A percentile compares a stretch with the other conserved stretches of the same genome.
phyloP scores from a whole-genome alignment of 2,329 filamentous ascomycete genomes.

The Diplocarpon mali region DNA sequence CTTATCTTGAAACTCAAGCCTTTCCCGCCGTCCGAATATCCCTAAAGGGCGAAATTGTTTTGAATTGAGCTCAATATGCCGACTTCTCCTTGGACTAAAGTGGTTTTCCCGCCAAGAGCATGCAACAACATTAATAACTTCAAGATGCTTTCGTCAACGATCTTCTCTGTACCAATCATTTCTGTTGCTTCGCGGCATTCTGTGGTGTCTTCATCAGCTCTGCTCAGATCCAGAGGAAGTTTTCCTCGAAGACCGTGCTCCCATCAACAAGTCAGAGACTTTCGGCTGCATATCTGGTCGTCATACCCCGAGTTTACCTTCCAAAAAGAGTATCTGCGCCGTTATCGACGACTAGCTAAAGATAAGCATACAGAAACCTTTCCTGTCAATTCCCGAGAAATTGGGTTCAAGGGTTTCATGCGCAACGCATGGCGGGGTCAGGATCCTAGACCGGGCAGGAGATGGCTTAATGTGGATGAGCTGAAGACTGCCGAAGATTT shows the following conservation, averaged over 20 bases:
- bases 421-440: slow-evolving; percentile 31
- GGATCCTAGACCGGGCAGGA: slow-evolving; percentile 21
- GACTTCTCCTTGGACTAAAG: background rate
- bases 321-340: slow-evolving; percentile 33
- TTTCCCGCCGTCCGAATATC: too few species aligned
- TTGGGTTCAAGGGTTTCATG: slow-evolving; percentile 32
- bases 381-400: slow-evolving; percentile 24
- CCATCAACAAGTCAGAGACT: slow-evolving; percentile 34
- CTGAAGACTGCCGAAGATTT: slow-evolving; percentile 5
- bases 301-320: slow-evolving; percentile 32
- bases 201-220: slow-evolving; percentile 5
- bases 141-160: slow-evolving; percentile 22
- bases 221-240: slow-evolving; percentile 8
- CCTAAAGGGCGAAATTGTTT: background rate
- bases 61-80: background rate
- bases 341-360: slow-evolving; percentile 33
- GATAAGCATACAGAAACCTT: slow-evolving; percentile 37
- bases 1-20: too few species aligned
- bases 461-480: slow-evolving; percentile 30
- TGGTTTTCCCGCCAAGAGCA: slow-evolving; percentile 9
- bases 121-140: slow-evolving; percentile 12
- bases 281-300: slow-evolving; percentile 40
- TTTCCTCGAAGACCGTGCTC: slow-evolving; percentile 10
- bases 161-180: slow-evolving; percentile 14
- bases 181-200: slow-evolving; percentile 6